Conservation (phyloP, 345 rosid genomes). For the Camelina laxa region DNA sequence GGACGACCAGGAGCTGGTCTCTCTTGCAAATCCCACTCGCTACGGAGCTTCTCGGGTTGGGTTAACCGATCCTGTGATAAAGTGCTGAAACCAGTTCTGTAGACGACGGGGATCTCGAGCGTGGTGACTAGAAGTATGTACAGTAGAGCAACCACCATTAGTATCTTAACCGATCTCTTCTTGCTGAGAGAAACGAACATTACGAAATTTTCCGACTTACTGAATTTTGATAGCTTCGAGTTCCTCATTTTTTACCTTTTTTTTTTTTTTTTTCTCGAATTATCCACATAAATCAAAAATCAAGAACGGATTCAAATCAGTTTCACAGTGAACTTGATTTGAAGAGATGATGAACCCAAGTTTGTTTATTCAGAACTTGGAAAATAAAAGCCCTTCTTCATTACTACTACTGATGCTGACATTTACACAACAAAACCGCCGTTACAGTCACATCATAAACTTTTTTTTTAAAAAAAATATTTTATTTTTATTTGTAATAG, state of each 20-base stretch:
- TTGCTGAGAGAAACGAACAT: slow-evolving; percentile 47
- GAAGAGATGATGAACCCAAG: background rate
- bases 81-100: slow-evolving; percentile 44
- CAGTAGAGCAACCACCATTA: slow-evolving; percentile 52
- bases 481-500: background rate
- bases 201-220: slow-evolving; percentile 40
- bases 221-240: slow-evolving; percentile 14
- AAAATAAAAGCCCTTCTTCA: background rate
- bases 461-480: too few species aligned
- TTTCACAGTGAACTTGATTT: too few species aligned
- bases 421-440: background rate
- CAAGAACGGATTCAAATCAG: background rate
- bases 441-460: background rate
- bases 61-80: slow-evolving; percentile 52
- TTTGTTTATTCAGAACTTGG: background rate
- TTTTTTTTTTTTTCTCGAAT: background rate
- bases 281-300: background rate
- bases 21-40: slow-evolving; percentile 50
- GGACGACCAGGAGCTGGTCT: slow-evolving; percentile 66
- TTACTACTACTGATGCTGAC: background rate
- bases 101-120: slow-evolving; percentile 67
- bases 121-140: slow-evolving; percentile 56
- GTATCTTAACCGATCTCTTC: slow-evolving; percentile 63
- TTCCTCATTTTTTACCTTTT: slow-evolving; percentile 7
- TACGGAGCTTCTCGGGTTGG: slow-evolving; percentile 49